A percentile compares a stretch with the other conserved stretches of the same genome.
Conservation (phyloP, 192 early-diverging fungal genomes). For the Dimargaris xerosporica region DNA sequence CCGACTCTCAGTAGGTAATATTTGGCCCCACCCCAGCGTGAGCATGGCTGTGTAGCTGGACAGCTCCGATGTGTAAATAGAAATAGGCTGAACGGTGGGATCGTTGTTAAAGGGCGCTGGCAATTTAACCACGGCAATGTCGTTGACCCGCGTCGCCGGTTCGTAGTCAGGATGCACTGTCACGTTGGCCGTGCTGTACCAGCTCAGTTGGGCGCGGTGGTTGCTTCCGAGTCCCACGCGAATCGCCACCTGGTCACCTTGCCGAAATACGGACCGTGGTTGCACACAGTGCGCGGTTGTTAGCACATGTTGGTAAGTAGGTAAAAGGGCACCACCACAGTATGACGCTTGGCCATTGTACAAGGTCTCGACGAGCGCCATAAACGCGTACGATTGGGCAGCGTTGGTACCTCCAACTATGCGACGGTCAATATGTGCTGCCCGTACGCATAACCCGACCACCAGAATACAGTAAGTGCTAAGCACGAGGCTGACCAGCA, state of each 20-base stretch:
- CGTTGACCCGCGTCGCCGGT: conserved; percentile 14
- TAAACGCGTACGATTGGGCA: neutral
- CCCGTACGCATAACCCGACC: no score
- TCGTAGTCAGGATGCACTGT: conserved; percentile 19
- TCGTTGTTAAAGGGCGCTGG: conserved; percentile 18
- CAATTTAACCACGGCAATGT: conserved; percentile 23
- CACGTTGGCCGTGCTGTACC: conserved; percentile 13
- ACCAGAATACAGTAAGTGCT: no score
- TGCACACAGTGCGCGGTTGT: neutral
- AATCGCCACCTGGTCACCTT: neutral
- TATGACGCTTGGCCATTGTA: neutral
- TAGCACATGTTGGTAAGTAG: neutral
- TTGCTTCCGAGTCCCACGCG: neutral
- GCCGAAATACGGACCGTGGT: neutral
- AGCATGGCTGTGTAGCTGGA: neutral
- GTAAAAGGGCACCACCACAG: neutral
- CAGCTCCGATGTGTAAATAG: neutral
- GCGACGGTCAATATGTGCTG: neutral
- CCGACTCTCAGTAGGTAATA: neutral
- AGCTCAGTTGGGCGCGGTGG: neutral
- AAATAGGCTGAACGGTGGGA: neutral
- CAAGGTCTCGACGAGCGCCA: neutral
- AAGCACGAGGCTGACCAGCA: no score
- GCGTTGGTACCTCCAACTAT: neutral
- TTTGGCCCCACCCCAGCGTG: neutral